These are phyloP conservation scores for Solidago caesia DNA, from an alignment of 129 eudicot genomes.

Conservation along the genomic window DNA sequence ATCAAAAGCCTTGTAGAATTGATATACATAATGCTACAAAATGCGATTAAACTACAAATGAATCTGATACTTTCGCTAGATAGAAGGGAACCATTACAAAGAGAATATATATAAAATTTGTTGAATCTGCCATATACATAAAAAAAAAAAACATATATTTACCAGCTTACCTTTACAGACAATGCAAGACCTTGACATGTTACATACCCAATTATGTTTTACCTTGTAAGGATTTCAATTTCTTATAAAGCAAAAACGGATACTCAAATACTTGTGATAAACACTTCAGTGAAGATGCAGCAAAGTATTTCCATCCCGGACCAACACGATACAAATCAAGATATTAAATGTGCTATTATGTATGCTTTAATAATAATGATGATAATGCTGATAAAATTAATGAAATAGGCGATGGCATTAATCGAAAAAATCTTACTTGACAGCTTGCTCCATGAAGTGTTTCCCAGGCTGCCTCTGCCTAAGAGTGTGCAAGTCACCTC, in stretches of 20 bases:
- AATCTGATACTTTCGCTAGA: too few species aligned
- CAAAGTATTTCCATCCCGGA: not conserved
- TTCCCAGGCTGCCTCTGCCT: conserved; percentile 85
- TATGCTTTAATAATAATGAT: not conserved
- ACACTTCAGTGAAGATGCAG: not conserved
- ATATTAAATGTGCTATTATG: not conserved
- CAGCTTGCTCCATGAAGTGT: conserved; percentile 81
- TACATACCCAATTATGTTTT: not conserved
- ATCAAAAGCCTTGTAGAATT: not conserved
- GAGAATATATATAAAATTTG: too few species aligned
- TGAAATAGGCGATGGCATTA: not conserved
- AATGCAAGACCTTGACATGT: not conserved
- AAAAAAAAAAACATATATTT: not conserved
- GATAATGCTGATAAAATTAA: not conserved
- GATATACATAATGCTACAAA: not conserved
- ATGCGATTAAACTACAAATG: not conserved
- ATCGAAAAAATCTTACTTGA: conserved; percentile 44
- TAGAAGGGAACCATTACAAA: too few species aligned
- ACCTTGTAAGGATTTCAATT: not conserved
- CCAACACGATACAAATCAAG: not conserved
- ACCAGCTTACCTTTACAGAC: not conserved
- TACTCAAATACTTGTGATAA: not conserved
- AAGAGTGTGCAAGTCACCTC: conserved; percentile 78
- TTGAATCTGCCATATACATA: not conserved
- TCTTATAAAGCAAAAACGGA: not conserved